phyloP scores from a whole-genome alignment of 1,284 basidiomycete species.

The Termitomyces sp. region DNA sequence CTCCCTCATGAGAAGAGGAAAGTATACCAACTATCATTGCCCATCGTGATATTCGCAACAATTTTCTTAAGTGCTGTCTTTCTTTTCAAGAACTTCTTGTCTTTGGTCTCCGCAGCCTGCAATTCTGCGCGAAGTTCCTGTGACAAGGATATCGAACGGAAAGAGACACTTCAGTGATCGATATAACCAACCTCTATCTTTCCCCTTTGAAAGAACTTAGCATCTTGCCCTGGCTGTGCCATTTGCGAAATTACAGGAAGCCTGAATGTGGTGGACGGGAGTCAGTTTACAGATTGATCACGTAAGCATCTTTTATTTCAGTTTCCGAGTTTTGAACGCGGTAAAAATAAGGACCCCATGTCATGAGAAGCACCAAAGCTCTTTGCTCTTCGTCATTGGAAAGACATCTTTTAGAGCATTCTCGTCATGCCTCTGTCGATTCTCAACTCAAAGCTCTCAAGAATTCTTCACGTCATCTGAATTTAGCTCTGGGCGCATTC shows the following conservation, averaged over 20 bases:
- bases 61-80: slow-evolving; percentile 94
- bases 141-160: slow-evolving; percentile 3
- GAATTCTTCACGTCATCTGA: slow-evolving; percentile 45
- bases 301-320: too few species aligned
- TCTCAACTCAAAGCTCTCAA: slow-evolving; percentile 57
- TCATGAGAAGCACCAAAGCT: neutral
- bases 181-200: slow-evolving; percentile 75
- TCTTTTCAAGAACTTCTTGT: slow-evolving; percentile 89
- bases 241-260: slow-evolving; percentile 30
- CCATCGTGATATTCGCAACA: slow-evolving; percentile 94
- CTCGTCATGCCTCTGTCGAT: slow-evolving; percentile 41
- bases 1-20: slow-evolving; percentile 22
- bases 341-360: neutral
- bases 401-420: slow-evolving; percentile 10
- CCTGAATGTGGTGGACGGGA: neutral
- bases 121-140: slow-evolving; percentile 86
- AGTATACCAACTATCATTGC: slow-evolving; percentile 79
- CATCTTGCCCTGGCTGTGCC: slow-evolving; percentile 74
- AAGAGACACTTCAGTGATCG: slow-evolving; percentile 3
- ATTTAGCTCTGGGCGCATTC: slow-evolving; percentile 38
- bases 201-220: slow-evolving; percentile 85
- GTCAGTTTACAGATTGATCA: too few species aligned
- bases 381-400: slow-evolving; percentile 8
- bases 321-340: too few species aligned
- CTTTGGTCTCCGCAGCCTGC: slow-evolving; percentile 84